Evolutionary conservation across 176 grass and related monocot genomes (phyloP).

Genomic region (Miscanthus lutarioriparius): DNA sequence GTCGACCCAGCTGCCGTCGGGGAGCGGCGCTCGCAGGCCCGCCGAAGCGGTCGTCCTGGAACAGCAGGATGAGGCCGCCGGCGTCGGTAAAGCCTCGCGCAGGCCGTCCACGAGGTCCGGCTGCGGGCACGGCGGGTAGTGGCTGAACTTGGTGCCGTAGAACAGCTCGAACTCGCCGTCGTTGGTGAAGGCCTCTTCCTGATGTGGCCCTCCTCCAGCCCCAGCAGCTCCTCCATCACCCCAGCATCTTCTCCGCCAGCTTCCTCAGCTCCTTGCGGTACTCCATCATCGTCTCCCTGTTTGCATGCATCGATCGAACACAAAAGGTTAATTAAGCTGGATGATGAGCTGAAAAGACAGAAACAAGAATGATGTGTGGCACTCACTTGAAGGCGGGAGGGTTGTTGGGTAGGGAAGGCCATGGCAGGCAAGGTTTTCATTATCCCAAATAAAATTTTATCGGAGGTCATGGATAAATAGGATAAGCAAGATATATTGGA

Average conservation of each 20-base stretch:
- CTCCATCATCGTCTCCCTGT: slow-evolving; percentile 85
- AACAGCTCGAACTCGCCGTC: slow-evolving; percentile 48
- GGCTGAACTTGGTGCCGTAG: slow-evolving; percentile 74
- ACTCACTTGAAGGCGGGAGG: slow-evolving; percentile 61
- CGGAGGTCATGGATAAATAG: no score
- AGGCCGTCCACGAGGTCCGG: slow-evolving; percentile 70
- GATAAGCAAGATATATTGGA: no score
- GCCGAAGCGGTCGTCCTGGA: slow-evolving; percentile 79
- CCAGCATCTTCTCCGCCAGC: slow-evolving; percentile 62
- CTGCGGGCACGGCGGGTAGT: slow-evolving; percentile 76
- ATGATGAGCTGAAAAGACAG: no score
- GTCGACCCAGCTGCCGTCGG: slow-evolving; percentile 67
- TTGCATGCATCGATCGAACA: no score
- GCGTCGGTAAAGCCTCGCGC: slow-evolving; percentile 87
- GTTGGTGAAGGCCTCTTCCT: slow-evolving; percentile 52
- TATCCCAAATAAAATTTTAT: no score
- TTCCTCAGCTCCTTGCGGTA: slow-evolving; percentile 70
- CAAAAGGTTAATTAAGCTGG: no score
- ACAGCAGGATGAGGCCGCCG: slow-evolving; percentile 84
- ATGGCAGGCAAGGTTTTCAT: no score
- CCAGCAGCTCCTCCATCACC: slow-evolving; percentile 82
- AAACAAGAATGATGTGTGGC: no score
- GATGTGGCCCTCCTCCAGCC: slow-evolving; percentile 58
- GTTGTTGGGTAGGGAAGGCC: slow-evolving; percentile 82
- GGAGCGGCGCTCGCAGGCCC: slow-evolving; percentile 68